Evolutionary conservation across 2,329 filamentous ascomycete genomes (phyloP), one percentile per base, ranked within the genome.

Genomic region (Thelonectria blattea): DNA sequence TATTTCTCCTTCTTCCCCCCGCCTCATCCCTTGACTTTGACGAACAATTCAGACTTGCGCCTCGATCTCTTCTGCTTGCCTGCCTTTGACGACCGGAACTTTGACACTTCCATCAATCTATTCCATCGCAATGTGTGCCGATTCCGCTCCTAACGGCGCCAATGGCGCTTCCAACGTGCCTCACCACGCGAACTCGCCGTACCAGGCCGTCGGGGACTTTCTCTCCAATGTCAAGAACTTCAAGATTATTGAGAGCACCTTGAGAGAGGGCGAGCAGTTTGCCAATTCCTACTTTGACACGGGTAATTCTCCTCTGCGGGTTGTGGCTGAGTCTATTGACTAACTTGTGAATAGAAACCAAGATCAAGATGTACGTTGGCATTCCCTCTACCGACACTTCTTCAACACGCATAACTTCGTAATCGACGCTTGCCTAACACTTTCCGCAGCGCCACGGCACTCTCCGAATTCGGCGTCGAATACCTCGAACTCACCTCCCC

Each of bases 251-350:
- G 68, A 70, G 45, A 61, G 52, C 15, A 70, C 68, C 15, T 58
- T 71, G 10, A 52, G 69, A 52, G 69, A 71, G 49, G 69, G 69
- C n/a, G 69, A 72, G 54, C 69, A 69, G 27, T 69, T 88, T 70
- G 89, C 89, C 78, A 91, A 90, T 77, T 88, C 88, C 72, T 91
- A 86, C 81, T 95, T 93, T 75, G 88, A 91, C 72, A 91, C 88
- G 58, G 83, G 62, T 62, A 62, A 15, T 6, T 17, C 15, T 37
- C 34, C 4, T 15, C 11, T 15, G 34, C 34, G 6, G 15, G 34
- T 15, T 15, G 11, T 14, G 15, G 15, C 34, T 37, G 15, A 6
- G 12, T 6, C 12, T 24, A n/a, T n/a, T n/a, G 34, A 47, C 27
- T 37, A 20, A 39, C 20, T 6, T 10, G n/a, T 27, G 52, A 24